Base-by-base conservation (phyloP, 2,329 filamentous ascomycete species). In the Fusarium sororula region DNA sequence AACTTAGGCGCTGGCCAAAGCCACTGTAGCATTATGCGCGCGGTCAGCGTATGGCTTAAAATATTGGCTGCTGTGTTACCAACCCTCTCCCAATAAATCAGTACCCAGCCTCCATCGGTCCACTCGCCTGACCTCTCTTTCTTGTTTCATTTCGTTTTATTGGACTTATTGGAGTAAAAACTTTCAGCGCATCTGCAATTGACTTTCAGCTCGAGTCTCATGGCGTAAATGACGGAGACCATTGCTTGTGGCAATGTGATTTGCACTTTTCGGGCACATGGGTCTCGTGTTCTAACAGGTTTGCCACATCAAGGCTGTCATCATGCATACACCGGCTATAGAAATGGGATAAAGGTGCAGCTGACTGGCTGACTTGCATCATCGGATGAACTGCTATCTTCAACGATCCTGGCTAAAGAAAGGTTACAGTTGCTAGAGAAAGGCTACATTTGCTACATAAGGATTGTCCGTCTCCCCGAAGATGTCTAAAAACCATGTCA, bases 211-310 rank as follows among this genome's bases (percentile, higher is more conserved):
- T 32, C 2, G 5, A 30, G 24, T n/a, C 37, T 10, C 6, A 12
- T 24, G 48, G 28, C 11, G 5, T 45, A 14, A 24, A 6, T 18
- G 6, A 32, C 3, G 6, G 1, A 18, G 15, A 45, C 24, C 1
- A 51, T 32, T 51, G 22, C 12, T 35, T 35, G 17, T 35, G 22
- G 0, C 22, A 2, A 2, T 42, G 26, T 28, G 39, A 35, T 1
- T 1, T 22, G 7, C 39, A 47, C 9, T 18, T 7, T 32, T 3
- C 5, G 2, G 0, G 5, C 10, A 37, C 10, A 3, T 17, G 20
- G 14, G 0, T 4, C 3, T 30, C 53, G 2, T 15, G 26, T 24
- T 7, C 6, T 7, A n/a, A 41, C 35, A 37, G 14, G 10, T n/a
- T 39, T 3, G 26, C 38, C 38, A 20, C 15, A 2, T 3, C 4